Evolutionary conservation across 2,329 filamentous ascomycete genomes (phyloP).

Genomic region (Teratosphaeria destructans): DNA sequence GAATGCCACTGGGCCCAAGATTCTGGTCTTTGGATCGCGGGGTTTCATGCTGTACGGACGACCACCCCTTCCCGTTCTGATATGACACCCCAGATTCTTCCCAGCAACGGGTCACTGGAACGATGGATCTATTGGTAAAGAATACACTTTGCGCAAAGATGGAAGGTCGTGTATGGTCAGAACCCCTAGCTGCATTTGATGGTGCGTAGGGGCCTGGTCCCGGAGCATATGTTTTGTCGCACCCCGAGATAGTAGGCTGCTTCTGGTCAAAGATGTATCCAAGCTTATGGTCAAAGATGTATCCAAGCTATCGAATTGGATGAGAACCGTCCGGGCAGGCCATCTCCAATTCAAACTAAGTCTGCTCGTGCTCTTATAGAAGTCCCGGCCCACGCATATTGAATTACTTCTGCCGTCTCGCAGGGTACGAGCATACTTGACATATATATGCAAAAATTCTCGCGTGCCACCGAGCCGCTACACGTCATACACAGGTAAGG

Average conservation of each 20-base stretch:
- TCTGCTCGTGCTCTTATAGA: too few relatives aligned
- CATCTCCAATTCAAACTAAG: too few relatives aligned
- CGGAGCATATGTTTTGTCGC: neutral
- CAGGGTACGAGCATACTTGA: too few relatives aligned
- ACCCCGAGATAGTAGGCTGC: neutral
- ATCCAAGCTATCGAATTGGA: neutral
- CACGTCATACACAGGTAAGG: neutral
- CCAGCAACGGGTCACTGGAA: neutral
- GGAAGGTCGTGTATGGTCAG: neutral
- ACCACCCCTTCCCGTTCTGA: neutral
- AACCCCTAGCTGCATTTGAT: neutral
- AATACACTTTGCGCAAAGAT: neutral
- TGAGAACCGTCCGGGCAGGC: neutral
- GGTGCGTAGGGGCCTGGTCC: neutral
- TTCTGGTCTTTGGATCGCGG: neutral
- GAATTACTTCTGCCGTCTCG: neutral
- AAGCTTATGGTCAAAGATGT: neutral
- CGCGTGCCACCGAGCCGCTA: neutral
- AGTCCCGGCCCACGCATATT: neutral
- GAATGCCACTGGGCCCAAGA: too few relatives aligned
- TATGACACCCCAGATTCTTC: neutral
- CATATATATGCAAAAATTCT: neutral
- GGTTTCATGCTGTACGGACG: neutral
- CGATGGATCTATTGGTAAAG: neutral
- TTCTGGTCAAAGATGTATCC: neutral